Evolutionary conservation across 2,329 filamentous ascomycete species (phyloP).

Genomic region (Aspergillus sp.): DNA sequence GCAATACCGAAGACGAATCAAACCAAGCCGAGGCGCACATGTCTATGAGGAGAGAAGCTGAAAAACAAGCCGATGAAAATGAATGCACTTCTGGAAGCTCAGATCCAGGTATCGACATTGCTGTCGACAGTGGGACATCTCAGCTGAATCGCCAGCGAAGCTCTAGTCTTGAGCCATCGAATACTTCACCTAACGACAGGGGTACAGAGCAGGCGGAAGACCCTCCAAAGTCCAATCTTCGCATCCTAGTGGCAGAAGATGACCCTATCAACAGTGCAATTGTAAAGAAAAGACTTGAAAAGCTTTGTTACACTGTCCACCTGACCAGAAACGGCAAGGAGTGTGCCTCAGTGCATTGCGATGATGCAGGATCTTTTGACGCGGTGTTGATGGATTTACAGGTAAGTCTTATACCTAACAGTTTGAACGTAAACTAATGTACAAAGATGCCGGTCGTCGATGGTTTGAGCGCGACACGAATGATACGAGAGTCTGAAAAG

Average conservation of each 20-base stretch:
- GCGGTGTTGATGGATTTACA: conserved; percentile 91
- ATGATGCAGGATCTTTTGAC: conserved; percentile 62
- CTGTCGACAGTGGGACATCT: neutral
- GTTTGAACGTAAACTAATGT: conserved; percentile 1
- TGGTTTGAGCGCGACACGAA: conserved; percentile 73
- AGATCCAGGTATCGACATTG: neutral
- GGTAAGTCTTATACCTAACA: conserved; percentile 32
- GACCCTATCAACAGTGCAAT: conserved; percentile 84
- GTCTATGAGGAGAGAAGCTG: no score
- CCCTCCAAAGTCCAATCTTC: conserved; percentile 8
- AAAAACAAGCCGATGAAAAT: neutral
- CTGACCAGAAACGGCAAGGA: conserved; percentile 81
- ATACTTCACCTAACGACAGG: no score
- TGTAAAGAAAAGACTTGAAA: conserved; percentile 73
- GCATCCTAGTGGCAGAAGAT: conserved; percentile 76
- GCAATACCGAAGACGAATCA: no score
- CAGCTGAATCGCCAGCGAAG: neutral
- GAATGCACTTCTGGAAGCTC: neutral
- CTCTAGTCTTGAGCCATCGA: no score
- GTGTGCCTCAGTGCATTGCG: conserved; percentile 66
- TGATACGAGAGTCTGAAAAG: conserved; percentile 71
- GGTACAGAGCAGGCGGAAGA: neutral
- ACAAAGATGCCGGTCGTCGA: conserved; percentile 86
- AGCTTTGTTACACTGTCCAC: conserved; percentile 64
- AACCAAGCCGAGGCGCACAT: no score